Evolutionary conservation across 345 rosid species (phyloP).

Genomic region (Combretum micranthum): DNA sequence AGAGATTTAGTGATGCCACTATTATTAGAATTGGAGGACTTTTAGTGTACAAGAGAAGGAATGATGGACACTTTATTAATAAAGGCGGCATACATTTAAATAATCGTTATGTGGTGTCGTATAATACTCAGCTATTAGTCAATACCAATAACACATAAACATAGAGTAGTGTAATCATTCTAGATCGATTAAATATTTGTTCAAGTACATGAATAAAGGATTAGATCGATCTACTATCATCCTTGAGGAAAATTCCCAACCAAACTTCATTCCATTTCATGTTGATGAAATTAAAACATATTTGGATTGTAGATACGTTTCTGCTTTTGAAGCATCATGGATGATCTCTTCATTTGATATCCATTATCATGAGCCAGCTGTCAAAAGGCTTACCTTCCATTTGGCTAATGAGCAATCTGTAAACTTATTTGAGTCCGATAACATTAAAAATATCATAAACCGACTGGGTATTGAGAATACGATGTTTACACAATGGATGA

Average conservation of each 20-base stretch:
- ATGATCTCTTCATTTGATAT: constrained; percentile 6
- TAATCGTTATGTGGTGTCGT: constrained; percentile 1
- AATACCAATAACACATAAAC: background rate
- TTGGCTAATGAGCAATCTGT: background rate
- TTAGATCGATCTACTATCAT: background rate
- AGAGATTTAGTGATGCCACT: background rate
- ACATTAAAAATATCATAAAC: background rate
- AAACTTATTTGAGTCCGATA: background rate
- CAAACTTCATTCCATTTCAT: background rate
- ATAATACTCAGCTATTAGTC: background rate
- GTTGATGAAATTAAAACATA: background rate
- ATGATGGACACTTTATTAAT: background rate
- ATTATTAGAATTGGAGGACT: background rate
- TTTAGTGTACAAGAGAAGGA: background rate
- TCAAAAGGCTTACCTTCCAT: constrained; percentile 1
- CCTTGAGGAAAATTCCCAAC: background rate
- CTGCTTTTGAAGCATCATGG: constrained; percentile 1
- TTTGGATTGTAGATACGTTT: constrained; percentile 1
- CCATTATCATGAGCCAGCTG: background rate
- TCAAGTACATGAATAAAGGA: constrained; percentile 4
- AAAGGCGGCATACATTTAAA: background rate
- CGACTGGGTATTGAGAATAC: background rate
- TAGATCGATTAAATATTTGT: background rate
- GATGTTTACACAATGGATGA: constrained; percentile 8
- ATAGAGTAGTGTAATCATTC: background rate